phyloP scores from a whole-genome alignment of 2,329 filamentous ascomycete genomes.

The Fusarium annulatum region DNA sequence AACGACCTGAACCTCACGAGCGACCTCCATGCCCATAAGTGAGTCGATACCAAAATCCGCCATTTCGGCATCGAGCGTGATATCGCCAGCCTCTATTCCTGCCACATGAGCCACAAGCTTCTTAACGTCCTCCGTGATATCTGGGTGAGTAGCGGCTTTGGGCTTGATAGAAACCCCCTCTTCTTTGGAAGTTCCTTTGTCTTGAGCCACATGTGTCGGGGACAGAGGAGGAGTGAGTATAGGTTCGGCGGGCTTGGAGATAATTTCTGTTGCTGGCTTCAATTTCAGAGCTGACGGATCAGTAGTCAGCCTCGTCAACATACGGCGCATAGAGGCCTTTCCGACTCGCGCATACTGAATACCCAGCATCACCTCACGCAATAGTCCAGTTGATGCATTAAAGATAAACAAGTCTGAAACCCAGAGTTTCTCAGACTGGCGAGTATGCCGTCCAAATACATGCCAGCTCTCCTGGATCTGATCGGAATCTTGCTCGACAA shows the following conservation, averaged over 20 bases:
- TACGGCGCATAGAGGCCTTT: neutral
- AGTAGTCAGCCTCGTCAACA: neutral
- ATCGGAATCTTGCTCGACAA: neutral
- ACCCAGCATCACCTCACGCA: neutral
- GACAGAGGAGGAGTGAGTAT: neutral
- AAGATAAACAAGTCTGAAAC: constrained; percentile 9
- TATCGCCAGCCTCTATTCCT: constrained; percentile 3
- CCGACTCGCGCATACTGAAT: neutral
- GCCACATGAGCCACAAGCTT: neutral
- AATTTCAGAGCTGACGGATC: neutral
- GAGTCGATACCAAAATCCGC: constrained; percentile 21
- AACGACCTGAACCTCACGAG: neutral
- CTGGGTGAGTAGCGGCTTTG: neutral
- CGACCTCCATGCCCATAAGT: constrained; percentile 16
- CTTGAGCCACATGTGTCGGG: neutral
- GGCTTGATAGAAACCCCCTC: neutral
- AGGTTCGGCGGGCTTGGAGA: neutral
- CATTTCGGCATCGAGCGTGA: neutral
- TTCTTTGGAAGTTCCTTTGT: neutral
- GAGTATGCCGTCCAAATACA: neutral
- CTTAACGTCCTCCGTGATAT: neutral
- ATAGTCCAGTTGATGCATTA: neutral
- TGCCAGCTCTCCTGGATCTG: neutral
- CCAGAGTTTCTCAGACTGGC: neutral
- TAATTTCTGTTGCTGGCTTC: neutral